Evolutionary conservation across 805 yeast species (phyloP), one percentile per base, ranked within the genome.

Genomic region (Yamadazyma olivae): DNA sequence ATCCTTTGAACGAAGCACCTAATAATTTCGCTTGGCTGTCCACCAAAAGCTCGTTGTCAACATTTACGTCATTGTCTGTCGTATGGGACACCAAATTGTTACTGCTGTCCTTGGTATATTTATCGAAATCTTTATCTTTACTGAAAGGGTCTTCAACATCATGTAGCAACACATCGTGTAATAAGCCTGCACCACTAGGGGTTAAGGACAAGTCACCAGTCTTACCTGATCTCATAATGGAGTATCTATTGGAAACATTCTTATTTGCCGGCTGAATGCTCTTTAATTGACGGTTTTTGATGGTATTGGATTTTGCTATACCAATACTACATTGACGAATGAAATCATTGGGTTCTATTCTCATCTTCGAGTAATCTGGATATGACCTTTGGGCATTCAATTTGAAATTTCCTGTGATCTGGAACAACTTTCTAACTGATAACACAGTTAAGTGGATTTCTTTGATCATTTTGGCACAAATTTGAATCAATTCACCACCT

Each of bases 1-100:
- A 63, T 0, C 87, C 84, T 45, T 78, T 74, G 54, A 83, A 81
- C 0, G 90, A 81, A 2, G 85, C 83, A 10, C 90, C 91, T 30
- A 81, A 53, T 16, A 83, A 54, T 33, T 67, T 70, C 1, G 77
- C 78, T 25, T 70, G 71, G 3, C 64, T 52, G 45, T 75, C 79
- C 30, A 73, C 65, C 30, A 77, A 53, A 14, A 81, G 57, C 49
- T 83, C 88, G 30, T 61, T 59, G 10, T 57, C 53, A 20, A 33
- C 28, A 16, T 33, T 41, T 17, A 44, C 20, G 17, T 41, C 45
- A 17, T 34, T 24, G 4, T 32, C 29, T 13, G 6, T 20, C n/a
- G n/a, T n/a, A n/a, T n/a, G n/a, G 7, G 5, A 6, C 12, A 20
- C 23, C 12, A 24, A 10, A 30, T 60, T 32, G 18, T 21, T 23